Evolutionary conservation across 176 grass and related monocot genomes (phyloP).

Genomic region (Panicum miliaceum): DNA sequence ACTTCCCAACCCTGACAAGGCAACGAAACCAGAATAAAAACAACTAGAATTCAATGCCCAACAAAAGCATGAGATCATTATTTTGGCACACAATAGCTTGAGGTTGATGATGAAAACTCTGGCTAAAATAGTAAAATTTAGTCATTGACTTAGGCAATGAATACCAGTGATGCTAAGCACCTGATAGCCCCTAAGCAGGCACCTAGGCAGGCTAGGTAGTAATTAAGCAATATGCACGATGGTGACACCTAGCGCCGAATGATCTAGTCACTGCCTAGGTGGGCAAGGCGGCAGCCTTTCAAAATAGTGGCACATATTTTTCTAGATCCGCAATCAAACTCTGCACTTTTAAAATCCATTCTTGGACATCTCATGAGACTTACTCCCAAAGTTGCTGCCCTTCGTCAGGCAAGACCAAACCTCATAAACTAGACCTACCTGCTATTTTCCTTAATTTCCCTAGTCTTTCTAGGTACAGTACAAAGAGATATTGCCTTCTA

Average conservation of each 20-base stretch:
- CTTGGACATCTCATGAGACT: conserved; percentile 9
- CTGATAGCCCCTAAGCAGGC: not conserved
- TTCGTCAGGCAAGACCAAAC: conserved; percentile 7
- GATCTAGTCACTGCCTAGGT: not conserved
- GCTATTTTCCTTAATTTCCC: conserved; percentile 13
- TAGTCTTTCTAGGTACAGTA: not conserved
- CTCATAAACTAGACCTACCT: not conserved
- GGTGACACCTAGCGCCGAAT: not conserved
- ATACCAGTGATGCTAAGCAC: not conserved
- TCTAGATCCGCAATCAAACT: not conserved
- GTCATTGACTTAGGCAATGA: not conserved
- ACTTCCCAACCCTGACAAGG: conserved; percentile 93
- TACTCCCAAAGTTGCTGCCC: not conserved
- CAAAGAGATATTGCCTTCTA: conserved; percentile 12
- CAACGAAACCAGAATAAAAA: conserved; percentile 41
- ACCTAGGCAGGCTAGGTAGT: not conserved
- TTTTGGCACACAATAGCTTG: conserved; percentile 17
- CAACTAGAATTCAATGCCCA: not conserved
- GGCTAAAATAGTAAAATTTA: conserved; percentile 15
- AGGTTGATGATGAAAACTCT: conserved; percentile 23
- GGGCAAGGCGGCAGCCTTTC: not conserved
- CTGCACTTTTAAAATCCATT: not conserved
- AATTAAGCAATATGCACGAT: not conserved
- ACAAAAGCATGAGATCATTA: conserved; percentile 9
- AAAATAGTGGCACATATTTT: not conserved